Evolutionary conservation across 2,329 filamentous ascomycete species (phyloP), one percentile per base, ranked within the genome.

Genomic region (Boeremia exigua): DNA sequence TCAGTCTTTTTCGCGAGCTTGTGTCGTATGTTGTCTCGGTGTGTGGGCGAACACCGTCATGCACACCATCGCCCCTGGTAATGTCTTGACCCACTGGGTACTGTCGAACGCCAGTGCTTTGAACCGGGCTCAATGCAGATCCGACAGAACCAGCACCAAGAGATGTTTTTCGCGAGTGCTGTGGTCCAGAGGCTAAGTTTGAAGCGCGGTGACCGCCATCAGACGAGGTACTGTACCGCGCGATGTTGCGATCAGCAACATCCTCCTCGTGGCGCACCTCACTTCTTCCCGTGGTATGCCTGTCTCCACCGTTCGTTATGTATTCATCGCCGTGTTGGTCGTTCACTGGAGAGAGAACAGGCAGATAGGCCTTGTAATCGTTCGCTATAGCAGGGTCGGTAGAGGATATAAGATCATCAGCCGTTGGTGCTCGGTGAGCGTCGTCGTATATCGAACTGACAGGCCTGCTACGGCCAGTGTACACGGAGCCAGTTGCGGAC

Each of bases 241-340:
- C 36, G 12, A 68, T 64, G 33, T 73, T 72, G 2, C 68, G 61
- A 38, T 74, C 68, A 8, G 71, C 69, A 9, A 74, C 59, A 44
- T 70, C 86, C 67, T 89, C 87, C n/a, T 82, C 86, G 61, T 85
- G 87, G 27, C 36, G 54, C 40, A 32, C 45, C 23, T 52, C 45
- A 49, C 56, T 63, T 9, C 52, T 51, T 7, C 56, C 59, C 4
- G 23, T 55, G n/a, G 58, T 55, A n/a, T 56, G 53, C 25, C 50
- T 62, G 38, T 69, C 64, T 2, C 61, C 63, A 29, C 65, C 63
- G 6, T 68, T 49, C 6, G 62, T 63, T 30, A 65, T 62, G 38
- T 67, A 54, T 15, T 63, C 44, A 33, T 59, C 46, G 27, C 57
- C 55, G 19, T 54, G 33, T 12, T 51, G 23, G n/a, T 59, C 48